These are phyloP conservation scores for Cutaneotrichosporon cavernicola DNA, from an alignment of 1,284 basidiomycete species.

Conservation along the genomic window DNA sequence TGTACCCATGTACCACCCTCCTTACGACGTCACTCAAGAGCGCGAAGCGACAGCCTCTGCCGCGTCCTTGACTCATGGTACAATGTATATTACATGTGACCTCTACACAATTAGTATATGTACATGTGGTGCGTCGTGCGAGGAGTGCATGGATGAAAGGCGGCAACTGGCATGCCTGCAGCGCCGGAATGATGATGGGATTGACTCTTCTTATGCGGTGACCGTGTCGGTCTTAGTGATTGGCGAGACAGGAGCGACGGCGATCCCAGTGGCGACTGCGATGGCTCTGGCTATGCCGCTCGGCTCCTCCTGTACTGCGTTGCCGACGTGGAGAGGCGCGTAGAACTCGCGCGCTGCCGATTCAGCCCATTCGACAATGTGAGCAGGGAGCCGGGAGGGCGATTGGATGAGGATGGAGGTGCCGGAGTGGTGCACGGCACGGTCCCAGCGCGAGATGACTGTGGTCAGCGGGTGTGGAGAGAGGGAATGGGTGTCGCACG, in stretches of 20 bases:
- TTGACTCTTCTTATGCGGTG: not conserved
- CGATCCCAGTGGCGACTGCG: not conserved
- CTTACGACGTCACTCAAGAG: not conserved
- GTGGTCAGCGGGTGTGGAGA: not conserved
- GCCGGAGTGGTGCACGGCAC: not conserved
- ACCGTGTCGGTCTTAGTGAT: not conserved
- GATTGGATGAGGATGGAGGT: not conserved
- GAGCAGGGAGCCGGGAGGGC: not conserved
- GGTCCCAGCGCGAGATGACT: constrained; percentile 6
- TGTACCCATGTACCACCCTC: not conserved
- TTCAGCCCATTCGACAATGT: not conserved
- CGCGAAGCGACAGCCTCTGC: too few relatives aligned
- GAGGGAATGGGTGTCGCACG: not conserved
- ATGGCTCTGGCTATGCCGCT: not conserved
- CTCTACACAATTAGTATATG: not conserved
- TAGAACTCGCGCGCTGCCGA: not conserved
- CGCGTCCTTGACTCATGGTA: not conserved
- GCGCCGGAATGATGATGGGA: not conserved
- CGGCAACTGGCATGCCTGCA: not conserved
- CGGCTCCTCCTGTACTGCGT: not conserved
- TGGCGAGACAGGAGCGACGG: not conserved
- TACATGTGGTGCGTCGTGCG: not conserved
- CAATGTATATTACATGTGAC: not conserved
- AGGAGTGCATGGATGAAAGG: not conserved
- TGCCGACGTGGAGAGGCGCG: not conserved